Base-by-base conservation (phyloP, 805 yeast genomes). In the Lachancea nothofagi region DNA sequence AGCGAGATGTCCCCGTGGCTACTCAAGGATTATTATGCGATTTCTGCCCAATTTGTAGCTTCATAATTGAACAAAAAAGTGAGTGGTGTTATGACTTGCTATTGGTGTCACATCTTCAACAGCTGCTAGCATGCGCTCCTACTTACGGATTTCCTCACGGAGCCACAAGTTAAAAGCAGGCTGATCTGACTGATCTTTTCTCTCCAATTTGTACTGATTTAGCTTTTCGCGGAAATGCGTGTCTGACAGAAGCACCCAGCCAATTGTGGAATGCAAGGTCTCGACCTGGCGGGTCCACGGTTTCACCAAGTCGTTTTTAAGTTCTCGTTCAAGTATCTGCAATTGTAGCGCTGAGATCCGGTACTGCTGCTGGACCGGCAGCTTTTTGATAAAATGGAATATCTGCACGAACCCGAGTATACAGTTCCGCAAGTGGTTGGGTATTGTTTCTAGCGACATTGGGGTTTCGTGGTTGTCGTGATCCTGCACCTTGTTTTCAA, bases 261-360 rank as follows among this genome's bases (percentile, higher is more conserved):
- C 34, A 21, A 29, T 23, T 13, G 33, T 21, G 22, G 29, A 21
- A 7, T 55, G 53, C 28, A 53, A 36, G 14, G 49, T 18, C 33
- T 54, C 55, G 12, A 54, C 41, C 34, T 55, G 55, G 5, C 32
- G 34, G n/a, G 49, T 45, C 61, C 59, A 54, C 25, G 44, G 44
- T 14, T 46, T 44, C 19, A 53, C 36, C 33, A 55, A 36, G 22
- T 55, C 61, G 6, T 38, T 36, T 17, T 48, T 48, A 20, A 54
- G 36, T n/a, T 49, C 55, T 12, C 36, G 40, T 17, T 41, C 40
- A n/a, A 53, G 42, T 1, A 51, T 40, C 10, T 45, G 49, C 23
- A 47, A 20, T 29, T 51, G 55, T n/a, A 42, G 43, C 26, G 37
- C 44, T 9, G 52, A 45, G 7, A 51, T 39, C 29, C 43, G 43